These are phyloP conservation scores for Zygosaccharomyces pseudorouxii DNA, from an alignment of 805 yeast genomes.

Conservation along the genomic window DNA sequence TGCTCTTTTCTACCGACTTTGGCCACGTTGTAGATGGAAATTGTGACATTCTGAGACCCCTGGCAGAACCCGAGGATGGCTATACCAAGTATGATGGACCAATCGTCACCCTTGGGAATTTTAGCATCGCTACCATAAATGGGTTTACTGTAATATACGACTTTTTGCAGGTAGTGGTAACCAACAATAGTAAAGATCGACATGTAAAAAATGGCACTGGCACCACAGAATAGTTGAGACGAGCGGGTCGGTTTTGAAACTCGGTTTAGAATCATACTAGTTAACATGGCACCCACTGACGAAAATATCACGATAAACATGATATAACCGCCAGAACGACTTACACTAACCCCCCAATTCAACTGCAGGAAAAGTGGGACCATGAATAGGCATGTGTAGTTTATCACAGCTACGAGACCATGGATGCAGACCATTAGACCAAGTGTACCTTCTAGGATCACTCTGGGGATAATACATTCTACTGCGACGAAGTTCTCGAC, in stretches of 20 bases:
- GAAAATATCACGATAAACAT: slow-evolving; percentile 40
- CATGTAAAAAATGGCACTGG: slow-evolving; percentile 13
- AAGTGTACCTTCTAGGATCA: slow-evolving; percentile 38
- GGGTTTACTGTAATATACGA: slow-evolving; percentile 15
- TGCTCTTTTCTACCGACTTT: slow-evolving; percentile 40
- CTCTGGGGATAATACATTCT: slow-evolving; percentile 40
- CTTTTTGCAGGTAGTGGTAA: slow-evolving; percentile 11
- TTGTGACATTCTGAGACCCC: slow-evolving; percentile 41
- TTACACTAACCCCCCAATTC: slow-evolving; percentile 37
- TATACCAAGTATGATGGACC: slow-evolving; percentile 28
- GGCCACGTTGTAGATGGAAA: slow-evolving; percentile 39
- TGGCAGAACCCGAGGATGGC: slow-evolving; percentile 37
- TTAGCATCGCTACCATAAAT: slow-evolving; percentile 20
- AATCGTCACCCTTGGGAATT: slow-evolving; percentile 18
- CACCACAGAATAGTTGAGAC: slow-evolving; percentile 22
- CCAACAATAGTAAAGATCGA: slow-evolving; percentile 21
- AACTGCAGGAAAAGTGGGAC: slow-evolving; percentile 42
- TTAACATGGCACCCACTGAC: slow-evolving; percentile 38
- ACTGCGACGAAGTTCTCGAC: slow-evolving; percentile 38
- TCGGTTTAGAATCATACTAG: slow-evolving; percentile 36
- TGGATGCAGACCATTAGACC: slow-evolving; percentile 38
- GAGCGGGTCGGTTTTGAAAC: slow-evolving; percentile 19
- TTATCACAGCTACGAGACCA: slow-evolving; percentile 37
- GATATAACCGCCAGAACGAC: slow-evolving; percentile 39
- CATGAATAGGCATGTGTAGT: slow-evolving; percentile 36